Conservation (phyloP, 495 filamentous ascomycete genomes). For the Penicillium desertorum region DNA sequence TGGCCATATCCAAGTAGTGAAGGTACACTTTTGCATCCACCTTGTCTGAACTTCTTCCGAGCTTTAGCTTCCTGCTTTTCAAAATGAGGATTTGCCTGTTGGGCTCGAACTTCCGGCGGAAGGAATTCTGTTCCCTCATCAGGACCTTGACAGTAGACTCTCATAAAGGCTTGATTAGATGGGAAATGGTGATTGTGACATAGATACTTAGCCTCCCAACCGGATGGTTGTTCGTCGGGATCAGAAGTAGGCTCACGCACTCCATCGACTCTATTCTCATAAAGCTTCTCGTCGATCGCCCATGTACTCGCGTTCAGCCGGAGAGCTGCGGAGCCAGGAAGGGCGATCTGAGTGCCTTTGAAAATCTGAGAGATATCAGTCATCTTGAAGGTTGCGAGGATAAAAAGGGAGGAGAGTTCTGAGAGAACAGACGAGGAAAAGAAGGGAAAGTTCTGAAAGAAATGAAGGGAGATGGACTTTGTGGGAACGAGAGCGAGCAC, state of each 20-base stretch:
- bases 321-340: constrained; percentile 6
- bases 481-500: constrained; percentile 11
- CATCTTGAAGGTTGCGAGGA: constrained; percentile 5
- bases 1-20: constrained; percentile 9
- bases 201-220: constrained; percentile 7
- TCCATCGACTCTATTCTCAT: constrained; percentile 10
- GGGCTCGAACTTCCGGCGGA: constrained; percentile 1
- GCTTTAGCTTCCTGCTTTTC: constrained; percentile 2
- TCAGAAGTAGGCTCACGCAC: constrained; percentile 7
- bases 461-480: not conserved
- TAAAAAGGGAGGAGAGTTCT: constrained; percentile 3
- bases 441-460: constrained; percentile 4
- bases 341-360: constrained; percentile 6
- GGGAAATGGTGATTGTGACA: not conserved
- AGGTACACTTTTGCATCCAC: constrained; percentile 9
- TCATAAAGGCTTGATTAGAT: constrained; percentile 3
- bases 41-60: constrained; percentile 4
- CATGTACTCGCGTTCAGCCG: constrained; percentile 6
- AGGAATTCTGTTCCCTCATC: constrained; percentile 8
- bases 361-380: constrained; percentile 8
- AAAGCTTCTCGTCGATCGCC: constrained; percentile 7
- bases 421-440: constrained; percentile 3
- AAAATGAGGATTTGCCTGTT: constrained; percentile 5
- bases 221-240: constrained; percentile 2
- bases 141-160: constrained; percentile 5